Conservation (phyloP, 2,329 filamentous ascomycete species). For the Sporothrix brunneoviolacea region DNA sequence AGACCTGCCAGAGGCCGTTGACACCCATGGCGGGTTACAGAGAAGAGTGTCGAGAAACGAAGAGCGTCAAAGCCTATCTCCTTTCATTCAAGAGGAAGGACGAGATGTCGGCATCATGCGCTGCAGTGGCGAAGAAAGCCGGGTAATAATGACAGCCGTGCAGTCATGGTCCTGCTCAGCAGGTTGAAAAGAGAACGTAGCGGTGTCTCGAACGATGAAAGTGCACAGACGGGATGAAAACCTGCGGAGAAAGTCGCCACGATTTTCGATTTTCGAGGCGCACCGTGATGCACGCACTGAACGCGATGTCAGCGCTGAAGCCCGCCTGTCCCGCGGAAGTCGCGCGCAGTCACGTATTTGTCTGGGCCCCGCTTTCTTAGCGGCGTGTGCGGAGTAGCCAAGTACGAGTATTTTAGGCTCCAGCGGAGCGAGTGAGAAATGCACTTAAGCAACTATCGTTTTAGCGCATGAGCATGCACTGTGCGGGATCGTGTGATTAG, state of each 20-base stretch:
- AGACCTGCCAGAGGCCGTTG: constrained; percentile 91
- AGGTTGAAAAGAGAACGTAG: too few relatives aligned
- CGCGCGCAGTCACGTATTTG: constrained; percentile 16
- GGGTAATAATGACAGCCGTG: not conserved
- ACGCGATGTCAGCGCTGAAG: too few relatives aligned
- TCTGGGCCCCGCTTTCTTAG: not conserved
- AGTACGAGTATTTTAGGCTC: not conserved
- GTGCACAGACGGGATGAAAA: too few relatives aligned
- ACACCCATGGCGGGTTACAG: constrained; percentile 72
- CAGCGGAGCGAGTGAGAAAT: too few relatives aligned
- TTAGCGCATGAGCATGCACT: not conserved
- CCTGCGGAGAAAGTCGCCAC: too few relatives aligned
- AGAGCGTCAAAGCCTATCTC: too few relatives aligned
- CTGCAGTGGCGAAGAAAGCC: not conserved
- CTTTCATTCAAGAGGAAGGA: not conserved
- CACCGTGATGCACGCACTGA: too few relatives aligned
- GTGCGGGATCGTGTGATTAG: too few relatives aligned
- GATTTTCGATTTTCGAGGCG: too few relatives aligned
- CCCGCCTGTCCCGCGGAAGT: constrained; percentile 12
- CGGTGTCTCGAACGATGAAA: too few relatives aligned
- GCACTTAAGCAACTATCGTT: not conserved
- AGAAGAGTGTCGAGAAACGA: not conserved
- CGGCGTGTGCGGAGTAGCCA: not conserved
- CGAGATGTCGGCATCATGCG: not conserved
- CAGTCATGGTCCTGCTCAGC: too few relatives aligned